Conservation (phyloP, 1,284 basidiomycete genomes). For the Leccinum pallidistipes region DNA sequence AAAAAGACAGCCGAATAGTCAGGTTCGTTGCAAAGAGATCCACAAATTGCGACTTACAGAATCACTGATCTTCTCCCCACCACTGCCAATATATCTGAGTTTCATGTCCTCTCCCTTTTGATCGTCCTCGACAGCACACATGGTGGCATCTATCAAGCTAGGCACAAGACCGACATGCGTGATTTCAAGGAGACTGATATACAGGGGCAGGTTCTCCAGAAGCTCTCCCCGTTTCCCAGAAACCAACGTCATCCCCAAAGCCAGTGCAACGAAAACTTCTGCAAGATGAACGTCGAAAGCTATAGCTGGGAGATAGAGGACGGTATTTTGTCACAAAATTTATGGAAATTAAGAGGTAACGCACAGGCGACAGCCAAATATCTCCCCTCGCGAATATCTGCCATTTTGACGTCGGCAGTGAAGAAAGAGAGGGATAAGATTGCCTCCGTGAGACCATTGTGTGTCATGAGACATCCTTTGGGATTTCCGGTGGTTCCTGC, state of each 20-base stretch:
- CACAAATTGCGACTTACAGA: conserved; percentile 36
- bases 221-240: conserved; percentile 46
- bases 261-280: conserved; percentile 45
- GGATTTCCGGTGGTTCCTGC: conserved; percentile 55
- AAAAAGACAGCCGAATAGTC: background rate
- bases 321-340: conserved; percentile 1
- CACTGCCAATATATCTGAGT: conserved; percentile 49
- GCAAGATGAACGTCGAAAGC: conserved; percentile 55
- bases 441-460: conserved; percentile 45
- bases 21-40: background rate
- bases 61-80: conserved; percentile 57
- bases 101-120: conserved; percentile 30
- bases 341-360: conserved; percentile 15
- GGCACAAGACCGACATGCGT: conserved; percentile 56
- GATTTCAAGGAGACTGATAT: conserved; percentile 44
- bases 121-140: conserved; percentile 40
- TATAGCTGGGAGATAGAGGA: conserved; percentile 31
- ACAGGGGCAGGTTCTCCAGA: conserved; percentile 46
- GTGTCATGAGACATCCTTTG: conserved; percentile 56
- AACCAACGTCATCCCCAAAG: conserved; percentile 47
- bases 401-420: conserved; percentile 38
- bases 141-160: conserved; percentile 53
- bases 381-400: conserved; percentile 38
- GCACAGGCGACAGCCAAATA: conserved; percentile 48
- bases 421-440: conserved; percentile 43